Percentiles rank a stretch among this genome's conserved stretches.
phyloP scores from a whole-genome alignment of 805 yeast species.

The Babjeviella inositovora region DNA sequence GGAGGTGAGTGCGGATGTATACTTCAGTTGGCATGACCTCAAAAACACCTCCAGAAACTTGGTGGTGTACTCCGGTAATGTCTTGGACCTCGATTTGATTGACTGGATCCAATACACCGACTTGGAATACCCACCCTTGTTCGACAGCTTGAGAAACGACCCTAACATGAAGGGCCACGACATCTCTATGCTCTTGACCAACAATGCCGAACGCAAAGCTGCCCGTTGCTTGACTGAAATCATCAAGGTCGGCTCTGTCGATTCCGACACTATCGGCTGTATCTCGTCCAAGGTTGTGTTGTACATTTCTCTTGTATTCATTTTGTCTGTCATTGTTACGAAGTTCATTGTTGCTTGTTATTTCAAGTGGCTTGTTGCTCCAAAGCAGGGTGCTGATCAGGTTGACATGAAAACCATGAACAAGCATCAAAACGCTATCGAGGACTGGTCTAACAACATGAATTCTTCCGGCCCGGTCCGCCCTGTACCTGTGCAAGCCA shows the following conservation, averaged over 20 bases:
- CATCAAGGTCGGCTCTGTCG: conserved; percentile 77
- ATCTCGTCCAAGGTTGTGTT: conserved; percentile 80
- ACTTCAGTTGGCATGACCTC: conserved; percentile 83
- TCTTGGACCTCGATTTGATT: conserved; percentile 64
- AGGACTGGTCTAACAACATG: conserved; percentile 72
- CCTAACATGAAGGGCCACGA: conserved; percentile 58
- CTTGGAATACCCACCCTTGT: conserved; percentile 55
- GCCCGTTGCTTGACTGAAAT: conserved; percentile 80
- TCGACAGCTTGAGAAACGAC: conserved; percentile 44
- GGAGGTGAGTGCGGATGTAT: conserved; percentile 55
- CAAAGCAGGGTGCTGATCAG: conserved; percentile 63
- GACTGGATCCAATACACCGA: conserved; percentile 63
- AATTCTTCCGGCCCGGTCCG: conserved; percentile 30
- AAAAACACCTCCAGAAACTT: conserved; percentile 53
- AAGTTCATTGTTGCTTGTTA: conserved; percentile 82
- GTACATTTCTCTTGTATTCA: conserved; percentile 67
- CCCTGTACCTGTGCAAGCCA: conserved; percentile 29
- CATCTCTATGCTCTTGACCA: conserved; percentile 55
- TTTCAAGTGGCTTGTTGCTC: conserved; percentile 72
- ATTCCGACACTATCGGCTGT: conserved; percentile 85
- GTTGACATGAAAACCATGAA: conserved; percentile 44
- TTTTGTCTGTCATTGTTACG: conserved; percentile 59
- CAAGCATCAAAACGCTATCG: conserved; percentile 51
- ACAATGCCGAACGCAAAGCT: conserved; percentile 47
- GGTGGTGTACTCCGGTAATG: conserved; percentile 81